Base-by-base conservation (phyloP, 441 rosid genomes). In the Pelargonium fulgidum region DNA sequence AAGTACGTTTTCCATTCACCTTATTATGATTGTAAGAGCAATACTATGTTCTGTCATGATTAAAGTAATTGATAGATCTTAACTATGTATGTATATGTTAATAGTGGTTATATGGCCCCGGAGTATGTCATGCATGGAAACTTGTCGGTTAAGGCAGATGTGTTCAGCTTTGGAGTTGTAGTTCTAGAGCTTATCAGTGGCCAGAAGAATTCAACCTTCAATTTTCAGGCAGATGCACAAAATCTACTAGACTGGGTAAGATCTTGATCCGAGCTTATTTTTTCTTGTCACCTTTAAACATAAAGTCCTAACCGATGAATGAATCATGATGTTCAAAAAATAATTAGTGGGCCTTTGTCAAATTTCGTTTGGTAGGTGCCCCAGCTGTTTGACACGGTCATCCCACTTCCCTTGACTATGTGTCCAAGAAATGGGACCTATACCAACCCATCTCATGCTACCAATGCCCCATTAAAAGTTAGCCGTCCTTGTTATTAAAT, bases 81-180 rank as follows among this genome's bases (percentile, higher is more conserved):
- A 24, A 8, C 44, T 26, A 16, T 59, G 41, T 61, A 29, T 58
- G 33, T 61, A 58, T 62, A 70, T 81, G 78, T 52, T 56, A 65
- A 13, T 81, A 93, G 98, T 72, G 97, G 97, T 17, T 93, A 93
- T 68, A 91, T 93, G 98, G 97, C 98, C 2, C 98, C 98, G 1
- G 97, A 91, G 75, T 93, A 93, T 7, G 81, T 93, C 69, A 87
- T 89, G 96, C 88, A 84, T 1, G 91, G 96, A 39, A 80, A 67
- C 71, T 76, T 93, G 67, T 87, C 97, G 0, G 89, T 77, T 70
- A 90, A 90, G 74, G 99, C 91, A 50, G 97, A 93, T 62, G 91
- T 91, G 29, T 93, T 87, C 77, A 91, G 97, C 88, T 93, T 89
- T 2, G 97, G 99, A 7, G 99, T 93, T 77, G 67, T 93, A 80